phyloP scores from a whole-genome alignment of 208 protist species.

The Trypanosomatidae sp. region DNA sequence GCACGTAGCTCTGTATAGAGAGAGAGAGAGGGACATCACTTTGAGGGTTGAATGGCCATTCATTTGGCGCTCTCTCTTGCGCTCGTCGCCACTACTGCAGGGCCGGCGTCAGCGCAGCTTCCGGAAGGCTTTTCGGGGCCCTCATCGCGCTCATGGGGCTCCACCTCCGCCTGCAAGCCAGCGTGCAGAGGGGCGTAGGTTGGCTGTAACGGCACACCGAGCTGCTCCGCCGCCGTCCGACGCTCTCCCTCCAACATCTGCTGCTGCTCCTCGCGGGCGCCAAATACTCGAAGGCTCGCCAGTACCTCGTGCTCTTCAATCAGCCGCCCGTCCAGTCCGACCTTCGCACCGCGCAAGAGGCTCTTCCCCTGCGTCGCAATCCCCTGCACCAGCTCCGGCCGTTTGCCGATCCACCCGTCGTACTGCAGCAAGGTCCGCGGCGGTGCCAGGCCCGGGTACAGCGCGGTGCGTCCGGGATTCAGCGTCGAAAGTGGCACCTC shows the following conservation, averaged over 20 bases:
- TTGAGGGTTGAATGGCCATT: neutral
- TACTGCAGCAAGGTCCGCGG: constrained; percentile 65
- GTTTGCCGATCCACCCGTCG: constrained; percentile 82
- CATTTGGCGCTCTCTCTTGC: neutral
- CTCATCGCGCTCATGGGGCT: neutral
- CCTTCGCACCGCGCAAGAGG: constrained; percentile 48
- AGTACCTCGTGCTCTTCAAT: constrained; percentile 65
- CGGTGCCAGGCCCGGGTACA: constrained; percentile 80
- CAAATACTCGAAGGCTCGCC: constrained; percentile 63
- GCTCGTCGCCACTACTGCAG: neutral
- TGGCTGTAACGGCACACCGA: constrained; percentile 9
- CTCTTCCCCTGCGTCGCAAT: constrained; percentile 73
- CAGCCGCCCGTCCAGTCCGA: constrained; percentile 60
- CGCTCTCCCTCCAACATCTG: constrained; percentile 55
- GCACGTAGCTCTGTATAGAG: neutral
- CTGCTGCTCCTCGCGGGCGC: constrained; percentile 42
- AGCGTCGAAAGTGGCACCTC: constrained; percentile 62
- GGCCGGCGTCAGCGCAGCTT: neutral
- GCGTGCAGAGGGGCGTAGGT: constrained; percentile 35
- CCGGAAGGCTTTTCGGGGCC: neutral
- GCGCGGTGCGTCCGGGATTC: constrained; percentile 60
- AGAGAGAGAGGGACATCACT: neutral
- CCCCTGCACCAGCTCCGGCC: constrained; percentile 74
- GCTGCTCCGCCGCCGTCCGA: constrained; percentile 35
- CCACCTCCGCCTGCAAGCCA: constrained; percentile 28